Conservation (phyloP, 192 early-diverging fungal genomes). For the Entomortierella parvispora region DNA sequence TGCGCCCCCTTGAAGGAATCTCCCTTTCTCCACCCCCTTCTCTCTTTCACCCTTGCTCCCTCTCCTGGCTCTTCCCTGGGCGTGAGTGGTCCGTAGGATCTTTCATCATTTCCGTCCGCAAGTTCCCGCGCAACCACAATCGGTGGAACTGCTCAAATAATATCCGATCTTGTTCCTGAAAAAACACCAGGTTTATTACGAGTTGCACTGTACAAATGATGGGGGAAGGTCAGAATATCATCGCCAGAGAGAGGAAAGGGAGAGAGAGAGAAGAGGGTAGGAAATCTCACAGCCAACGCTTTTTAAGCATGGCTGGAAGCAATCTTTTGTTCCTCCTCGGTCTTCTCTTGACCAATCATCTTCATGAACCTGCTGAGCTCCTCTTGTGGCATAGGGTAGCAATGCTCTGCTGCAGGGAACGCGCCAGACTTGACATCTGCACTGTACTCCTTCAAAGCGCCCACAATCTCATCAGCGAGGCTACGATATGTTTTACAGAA, state of each 20-base stretch:
- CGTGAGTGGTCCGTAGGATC: background rate
- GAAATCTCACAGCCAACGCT: background rate
- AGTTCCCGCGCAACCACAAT: too few relatives aligned
- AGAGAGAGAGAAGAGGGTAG: background rate
- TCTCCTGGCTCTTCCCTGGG: background rate
- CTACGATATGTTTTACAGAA: constrained; percentile 92
- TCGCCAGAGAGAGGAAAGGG: background rate
- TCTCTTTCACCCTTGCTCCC: background rate
- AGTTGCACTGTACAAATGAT: too few relatives aligned
- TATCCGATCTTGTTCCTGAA: too few relatives aligned
- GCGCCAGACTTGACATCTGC: constrained; percentile 76
- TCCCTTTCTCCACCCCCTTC: background rate
- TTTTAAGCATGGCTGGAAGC: constrained; percentile 9
- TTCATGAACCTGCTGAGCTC: constrained; percentile 61
- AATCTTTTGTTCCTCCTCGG: constrained; percentile 3
- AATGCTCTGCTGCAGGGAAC: constrained; percentile 86
- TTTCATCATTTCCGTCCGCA: background rate
- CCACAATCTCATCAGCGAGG: constrained; percentile 76
- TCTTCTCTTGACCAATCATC: constrained; percentile 17
- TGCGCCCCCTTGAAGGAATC: background rate
- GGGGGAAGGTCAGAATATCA: too few relatives aligned
- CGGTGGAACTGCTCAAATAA: too few relatives aligned
- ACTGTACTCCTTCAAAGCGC: constrained; percentile 77
- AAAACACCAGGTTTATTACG: too few relatives aligned
- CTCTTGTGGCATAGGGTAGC: constrained; percentile 79